Evolutionary conservation across 2,329 filamentous ascomycete genomes (phyloP).

Genomic region (Fulvia fulva): DNA sequence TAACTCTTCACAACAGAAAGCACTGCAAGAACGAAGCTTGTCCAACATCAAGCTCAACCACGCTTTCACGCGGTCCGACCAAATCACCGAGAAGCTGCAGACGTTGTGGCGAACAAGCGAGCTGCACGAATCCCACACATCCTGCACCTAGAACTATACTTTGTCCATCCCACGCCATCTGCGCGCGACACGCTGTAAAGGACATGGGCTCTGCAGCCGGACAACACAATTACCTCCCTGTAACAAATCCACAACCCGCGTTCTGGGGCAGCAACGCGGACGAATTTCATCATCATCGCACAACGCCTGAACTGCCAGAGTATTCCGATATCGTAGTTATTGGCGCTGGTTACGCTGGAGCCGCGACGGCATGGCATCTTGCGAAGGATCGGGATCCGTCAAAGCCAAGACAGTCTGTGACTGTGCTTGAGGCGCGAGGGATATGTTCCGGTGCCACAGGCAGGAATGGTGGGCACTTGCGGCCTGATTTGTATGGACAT

Average conservation of each 20-base stretch:
- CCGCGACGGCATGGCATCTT: slow-evolving; percentile 13
- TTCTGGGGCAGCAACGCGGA: slow-evolving; percentile 41
- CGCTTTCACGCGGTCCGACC: background rate
- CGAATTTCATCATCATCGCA: slow-evolving; percentile 52
- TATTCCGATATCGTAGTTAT: slow-evolving; percentile 25
- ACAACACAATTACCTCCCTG: slow-evolving; percentile 6
- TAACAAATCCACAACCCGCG: slow-evolving; percentile 1
- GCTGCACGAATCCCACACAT: background rate
- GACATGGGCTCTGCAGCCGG: slow-evolving; percentile 5
- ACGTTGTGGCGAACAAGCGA: background rate
- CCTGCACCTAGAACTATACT: background rate
- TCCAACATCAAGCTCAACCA: background rate
- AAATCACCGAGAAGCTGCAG: slow-evolving; percentile 4
- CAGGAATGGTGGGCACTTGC: slow-evolving; percentile 27
- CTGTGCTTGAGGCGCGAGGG: slow-evolving; percentile 13
- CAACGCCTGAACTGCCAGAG: slow-evolving; percentile 57
- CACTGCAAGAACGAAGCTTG: background rate
- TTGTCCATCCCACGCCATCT: slow-evolving; percentile 3
- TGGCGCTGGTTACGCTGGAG: slow-evolving; percentile 11
- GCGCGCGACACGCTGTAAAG: background rate
- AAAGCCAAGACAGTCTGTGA: slow-evolving; percentile 5
- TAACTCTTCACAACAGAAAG: background rate
- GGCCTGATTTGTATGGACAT: slow-evolving; percentile 41
- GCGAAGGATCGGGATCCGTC: slow-evolving; percentile 1
- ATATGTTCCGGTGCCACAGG: slow-evolving; percentile 13